Base-by-base conservation (phyloP, 805 yeast species). In the Millerago galiae region DNA sequence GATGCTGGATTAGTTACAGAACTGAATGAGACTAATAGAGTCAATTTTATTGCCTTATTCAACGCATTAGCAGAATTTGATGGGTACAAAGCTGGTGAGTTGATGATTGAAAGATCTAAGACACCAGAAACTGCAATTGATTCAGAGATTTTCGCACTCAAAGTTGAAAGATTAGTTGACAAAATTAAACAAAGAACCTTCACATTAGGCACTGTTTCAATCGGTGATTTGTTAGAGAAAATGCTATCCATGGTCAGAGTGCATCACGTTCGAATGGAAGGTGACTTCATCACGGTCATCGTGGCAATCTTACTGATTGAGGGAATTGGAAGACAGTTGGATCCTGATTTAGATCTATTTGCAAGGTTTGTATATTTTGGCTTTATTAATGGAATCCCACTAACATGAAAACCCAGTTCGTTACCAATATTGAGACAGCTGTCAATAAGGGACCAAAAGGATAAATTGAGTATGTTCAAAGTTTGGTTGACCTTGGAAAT, bases 181-280 rank as follows among this genome's bases (percentile, higher is more conserved):
- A 71, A 83, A 52, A 85, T 93, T 56, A 88, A 85, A 56, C 76
- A 83, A 56, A 71, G 95, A 43, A 93, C 99, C 0, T 93, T 93
- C 58, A 86, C 97, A 1, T 67, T 93, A 40, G 98, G 98, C 0
- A 84, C 88, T 37, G 82, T 93, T 12, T 84, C 91, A 30, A 86
- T 93, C 48, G 97, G 98, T 4, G 97, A 90, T 55, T 67, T 93
- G 44, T 68, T 93, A 44, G 93, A 88, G 52, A 83, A 80, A 55
- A 90, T 91, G 72, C 71, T 93, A 45, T 70, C 81, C 3, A 89
- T 93, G 97, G 98, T 93, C 15, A 70, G 98, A 47, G 68, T 71
- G 10, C 99, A 93, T 61, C 99, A 93, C 62, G 99, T 93, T 17
- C 74, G 96, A 57, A 85, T 93, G 95, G 99, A 93, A 58, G 95